A percentile compares a stretch with the other conserved stretches of the same genome.
These are phyloP conservation scores for Scheffersomyces lignosus DNA, from an alignment of 805 yeast species.

Conservation along the genomic window DNA sequence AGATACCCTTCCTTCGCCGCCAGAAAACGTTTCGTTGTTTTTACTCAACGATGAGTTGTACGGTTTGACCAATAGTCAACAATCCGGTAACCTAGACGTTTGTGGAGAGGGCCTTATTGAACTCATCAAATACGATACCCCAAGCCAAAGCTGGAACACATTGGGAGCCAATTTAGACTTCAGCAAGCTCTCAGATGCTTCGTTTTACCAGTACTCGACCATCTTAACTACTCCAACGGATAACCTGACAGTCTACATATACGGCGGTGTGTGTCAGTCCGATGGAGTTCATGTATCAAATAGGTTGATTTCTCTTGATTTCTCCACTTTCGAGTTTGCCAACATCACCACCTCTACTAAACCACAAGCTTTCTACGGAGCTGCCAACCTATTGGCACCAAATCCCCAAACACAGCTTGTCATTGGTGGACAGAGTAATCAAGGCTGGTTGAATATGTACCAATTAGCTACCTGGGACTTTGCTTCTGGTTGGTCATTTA, in stretches of 20 bases:
- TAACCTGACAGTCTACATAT: slow-evolving; percentile 46
- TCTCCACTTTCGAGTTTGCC: slow-evolving; percentile 28
- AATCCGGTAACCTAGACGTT: slow-evolving; percentile 6
- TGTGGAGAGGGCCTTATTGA: slow-evolving; percentile 30
- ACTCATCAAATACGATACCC: slow-evolving; percentile 19
- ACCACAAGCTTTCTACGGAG: slow-evolving; percentile 58
- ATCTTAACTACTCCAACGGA: slow-evolving; percentile 41
- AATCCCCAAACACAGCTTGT: slow-evolving; percentile 49
- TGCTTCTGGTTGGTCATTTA: slow-evolving; percentile 65
- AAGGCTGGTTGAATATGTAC: slow-evolving; percentile 71
- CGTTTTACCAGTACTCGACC: slow-evolving; percentile 36
- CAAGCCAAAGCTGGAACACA: slow-evolving; percentile 20
- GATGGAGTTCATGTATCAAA: slow-evolving; percentile 27
- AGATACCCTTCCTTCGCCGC: slow-evolving; percentile 27
- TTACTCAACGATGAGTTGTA: slow-evolving; percentile 26
- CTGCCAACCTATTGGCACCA: slow-evolving; percentile 45
- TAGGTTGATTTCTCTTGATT: slow-evolving; percentile 47
- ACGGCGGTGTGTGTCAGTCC: slow-evolving; percentile 47
- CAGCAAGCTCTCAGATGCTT: slow-evolving; percentile 24
- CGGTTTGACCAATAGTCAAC: slow-evolving; percentile 21
- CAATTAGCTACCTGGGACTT: slow-evolving; percentile 76
- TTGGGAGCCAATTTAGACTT: slow-evolving; percentile 15
- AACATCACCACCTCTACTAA: slow-evolving; percentile 49
- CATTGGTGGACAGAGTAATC: slow-evolving; percentile 62
- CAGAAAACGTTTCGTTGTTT: slow-evolving; percentile 32